Base-by-base conservation (phyloP, 1,284 basidiomycete species). In the Stygiomarasmius scandens region DNA sequence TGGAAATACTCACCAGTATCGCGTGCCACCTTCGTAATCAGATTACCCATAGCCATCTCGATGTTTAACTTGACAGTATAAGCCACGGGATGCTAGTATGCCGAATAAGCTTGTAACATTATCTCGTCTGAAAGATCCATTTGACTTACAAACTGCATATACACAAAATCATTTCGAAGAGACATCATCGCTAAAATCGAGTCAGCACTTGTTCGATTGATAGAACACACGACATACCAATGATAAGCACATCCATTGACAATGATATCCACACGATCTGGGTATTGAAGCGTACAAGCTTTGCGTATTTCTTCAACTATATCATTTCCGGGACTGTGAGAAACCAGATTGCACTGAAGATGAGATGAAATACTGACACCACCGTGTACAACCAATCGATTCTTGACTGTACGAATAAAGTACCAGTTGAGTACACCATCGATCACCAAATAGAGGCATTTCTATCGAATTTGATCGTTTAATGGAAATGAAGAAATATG, bases 1-100 rank as follows among this genome's bases (percentile, higher is more conserved):
- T n/a, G 23, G 16, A 14, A 5, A 2, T 12, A 45, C 52, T 25
- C 16, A 54, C 52, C 52, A 46, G 52, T 54, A 19, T 54, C 52
- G 11, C 27, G 19, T 11, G 52, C 52, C 25, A 54, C 52, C 52
- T 54, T 54, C 20, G 41, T 54, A 38, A 54, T 54, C 6, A 54
- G 23, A 14, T 54, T 54, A 43, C 34, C 20, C 52, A 54, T 54
- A 19, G 52, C 52, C 52, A 54, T 54, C 24, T 54, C 52, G 19
- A 54, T 54, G 38, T 54, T 54, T 11, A 54, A 38, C 52, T 54
- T 54, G 52, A 54, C 52, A 2, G 41, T 54, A 38, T 54, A 54
- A 25, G 52, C 52, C 52, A 54, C 52, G 22, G 52, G 52, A 45
- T 54, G 52, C 52, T 54, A 14, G 52, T 36, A 45, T 54, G 52